These are phyloP conservation scores for Bipolaris cookei DNA, from an alignment of 2,329 filamentous ascomycete species.

Conservation along the genomic window DNA sequence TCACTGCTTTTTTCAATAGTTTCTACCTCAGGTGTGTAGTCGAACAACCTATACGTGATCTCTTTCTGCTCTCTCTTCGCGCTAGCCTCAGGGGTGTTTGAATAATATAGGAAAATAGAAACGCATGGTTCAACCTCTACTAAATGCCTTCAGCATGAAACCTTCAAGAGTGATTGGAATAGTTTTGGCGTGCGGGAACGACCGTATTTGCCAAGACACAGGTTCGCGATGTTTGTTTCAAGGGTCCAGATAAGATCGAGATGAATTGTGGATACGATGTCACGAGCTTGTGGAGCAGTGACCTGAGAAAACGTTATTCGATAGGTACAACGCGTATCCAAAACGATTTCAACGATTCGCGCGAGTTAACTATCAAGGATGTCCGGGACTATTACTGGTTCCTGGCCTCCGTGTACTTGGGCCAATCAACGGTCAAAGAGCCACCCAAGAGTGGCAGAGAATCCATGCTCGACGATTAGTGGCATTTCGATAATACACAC, in stretches of 20 bases:
- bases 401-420: conserved; percentile 22
- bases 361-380: conserved; percentile 10
- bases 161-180: too few relatives aligned
- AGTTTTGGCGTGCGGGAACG: too few relatives aligned
- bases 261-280: neutral
- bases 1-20: too few relatives aligned
- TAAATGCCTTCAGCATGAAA: too few relatives aligned
- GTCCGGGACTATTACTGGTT: conserved; percentile 17
- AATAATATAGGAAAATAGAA: too few relatives aligned
- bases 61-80: too few relatives aligned
- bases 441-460: conserved; percentile 21
- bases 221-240: neutral
- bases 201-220: neutral
- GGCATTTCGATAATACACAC: conserved; percentile 11
- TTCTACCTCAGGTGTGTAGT: too few relatives aligned
- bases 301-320: neutral
- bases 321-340: neutral
- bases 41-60: too few relatives aligned
- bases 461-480: conserved; percentile 9
- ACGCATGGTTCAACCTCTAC: too few relatives aligned
- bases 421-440: conserved; percentile 8
- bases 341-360: conserved; percentile 19
- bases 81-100: too few relatives aligned
- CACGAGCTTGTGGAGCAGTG: neutral
- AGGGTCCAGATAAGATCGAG: neutral